phyloP scores from a whole-genome alignment of 352 stramenopile species.

The Pythium grandisporangium region DNA sequence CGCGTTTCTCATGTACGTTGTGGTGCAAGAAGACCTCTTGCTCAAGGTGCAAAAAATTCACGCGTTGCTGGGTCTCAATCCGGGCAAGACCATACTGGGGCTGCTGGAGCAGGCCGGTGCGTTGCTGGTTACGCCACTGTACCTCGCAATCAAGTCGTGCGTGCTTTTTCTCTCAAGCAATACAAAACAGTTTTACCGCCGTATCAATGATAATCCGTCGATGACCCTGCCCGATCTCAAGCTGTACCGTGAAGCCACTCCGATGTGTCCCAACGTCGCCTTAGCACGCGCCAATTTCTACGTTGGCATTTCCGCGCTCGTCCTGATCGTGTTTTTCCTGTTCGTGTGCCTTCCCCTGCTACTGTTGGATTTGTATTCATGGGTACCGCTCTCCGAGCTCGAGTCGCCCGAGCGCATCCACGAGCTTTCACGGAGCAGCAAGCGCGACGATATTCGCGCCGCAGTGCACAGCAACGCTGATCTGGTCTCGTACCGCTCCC shows the following conservation, averaged over 20 bases:
- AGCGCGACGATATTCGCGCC: slow-evolving; percentile 25
- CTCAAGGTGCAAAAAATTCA: slow-evolving; percentile 46
- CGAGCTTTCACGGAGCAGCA: slow-evolving; percentile 16
- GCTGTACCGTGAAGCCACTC: slow-evolving; percentile 7
- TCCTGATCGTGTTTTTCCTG: slow-evolving; percentile 34
- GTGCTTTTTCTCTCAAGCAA: slow-evolving; percentile 42
- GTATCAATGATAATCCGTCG: slow-evolving; percentile 5
- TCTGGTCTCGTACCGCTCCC: slow-evolving; percentile 9
- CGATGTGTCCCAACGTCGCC: slow-evolving; percentile 7
- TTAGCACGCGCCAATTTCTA: slow-evolving; percentile 25
- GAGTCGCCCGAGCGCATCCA: slow-evolving; percentile 17
- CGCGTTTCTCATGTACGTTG: slow-evolving; percentile 41
- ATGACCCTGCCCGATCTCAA: slow-evolving; percentile 11
- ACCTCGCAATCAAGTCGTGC: slow-evolving; percentile 47
- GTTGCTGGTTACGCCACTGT: slow-evolving; percentile 44
- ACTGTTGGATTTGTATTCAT: slow-evolving; percentile 47
- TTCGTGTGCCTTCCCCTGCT: slow-evolving; percentile 45
- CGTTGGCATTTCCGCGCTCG: slow-evolving; percentile 22
- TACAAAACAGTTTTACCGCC: slow-evolving; percentile 23
- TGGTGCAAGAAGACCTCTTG: slow-evolving; percentile 47
- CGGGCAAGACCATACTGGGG: slow-evolving; percentile 16
- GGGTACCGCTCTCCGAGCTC: slow-evolving; percentile 37
- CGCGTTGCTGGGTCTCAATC: slow-evolving; percentile 26
- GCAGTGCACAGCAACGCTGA: slow-evolving; percentile 49
- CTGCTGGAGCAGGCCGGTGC: slow-evolving; percentile 33